Evolutionary conservation across 2,329 filamentous ascomycete genomes (phyloP).

Genomic region (Colletotrichum phormii): DNA sequence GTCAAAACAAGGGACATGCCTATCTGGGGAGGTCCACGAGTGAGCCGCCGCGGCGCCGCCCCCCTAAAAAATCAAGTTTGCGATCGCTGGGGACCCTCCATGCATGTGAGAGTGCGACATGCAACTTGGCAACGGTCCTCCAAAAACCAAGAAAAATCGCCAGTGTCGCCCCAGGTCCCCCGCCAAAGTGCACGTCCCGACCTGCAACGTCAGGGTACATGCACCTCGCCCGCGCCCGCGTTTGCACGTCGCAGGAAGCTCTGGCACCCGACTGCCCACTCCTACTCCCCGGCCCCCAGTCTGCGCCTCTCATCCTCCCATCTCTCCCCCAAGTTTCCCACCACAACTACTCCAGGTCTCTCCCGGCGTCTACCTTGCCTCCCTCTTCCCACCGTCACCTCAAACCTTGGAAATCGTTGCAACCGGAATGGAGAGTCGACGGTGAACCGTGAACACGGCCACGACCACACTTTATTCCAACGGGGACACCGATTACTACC

Average conservation of each 20-base stretch:
- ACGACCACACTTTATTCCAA: slow-evolving; percentile 1
- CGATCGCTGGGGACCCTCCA: slow-evolving; percentile 30
- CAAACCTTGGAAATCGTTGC: slow-evolving; percentile 34
- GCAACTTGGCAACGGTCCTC: slow-evolving; percentile 34
- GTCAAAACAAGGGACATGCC: slow-evolving; percentile 34
- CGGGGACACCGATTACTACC: slow-evolving; percentile 23
- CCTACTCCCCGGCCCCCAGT: slow-evolving; percentile 21
- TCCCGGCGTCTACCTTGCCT: slow-evolving; percentile 5
- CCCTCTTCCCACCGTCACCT: slow-evolving; percentile 22
- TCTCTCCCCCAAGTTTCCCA: background rate
- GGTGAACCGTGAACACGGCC: slow-evolving; percentile 22
- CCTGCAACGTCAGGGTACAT: slow-evolving; percentile 37
- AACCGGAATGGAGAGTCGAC: slow-evolving; percentile 23
- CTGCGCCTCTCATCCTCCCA: background rate
- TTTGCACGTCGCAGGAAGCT: slow-evolving; percentile 1
- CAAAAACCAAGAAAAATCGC: slow-evolving; percentile 36
- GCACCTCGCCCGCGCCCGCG: slow-evolving; percentile 6
- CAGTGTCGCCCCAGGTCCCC: slow-evolving; percentile 19
- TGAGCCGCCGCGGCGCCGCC: slow-evolving; percentile 7
- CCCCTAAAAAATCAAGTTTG: slow-evolving; percentile 32
- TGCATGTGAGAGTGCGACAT: slow-evolving; percentile 34
- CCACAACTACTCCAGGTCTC: background rate
- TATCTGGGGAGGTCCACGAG: slow-evolving; percentile 14
- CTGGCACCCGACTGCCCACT: slow-evolving; percentile 3
- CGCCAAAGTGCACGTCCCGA: slow-evolving; percentile 30